Conservation (phyloP, 2,329 filamentous ascomycete genomes). For the Colletotrichum incanum region DNA sequence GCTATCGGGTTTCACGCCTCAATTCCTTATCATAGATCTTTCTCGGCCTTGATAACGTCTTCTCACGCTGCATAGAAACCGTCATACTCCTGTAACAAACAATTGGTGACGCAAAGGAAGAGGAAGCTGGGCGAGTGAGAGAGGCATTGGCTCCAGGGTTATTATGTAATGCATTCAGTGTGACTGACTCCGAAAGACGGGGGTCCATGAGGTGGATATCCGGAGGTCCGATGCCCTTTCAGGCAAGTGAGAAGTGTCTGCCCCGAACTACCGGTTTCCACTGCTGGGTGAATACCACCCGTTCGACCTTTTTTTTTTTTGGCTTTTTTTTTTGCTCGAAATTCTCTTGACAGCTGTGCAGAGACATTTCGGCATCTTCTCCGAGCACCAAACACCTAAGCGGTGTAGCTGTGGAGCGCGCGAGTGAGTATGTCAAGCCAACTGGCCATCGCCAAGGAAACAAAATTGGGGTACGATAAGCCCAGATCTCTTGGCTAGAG, state of each 20-base stretch:
- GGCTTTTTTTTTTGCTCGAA: neutral
- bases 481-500: conserved; percentile 33
- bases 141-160: neutral
- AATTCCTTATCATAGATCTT: neutral
- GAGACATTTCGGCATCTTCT: neutral
- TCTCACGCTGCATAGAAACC: neutral
- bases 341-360: no score
- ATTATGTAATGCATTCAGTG: conserved; percentile 19
- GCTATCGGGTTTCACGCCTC: neutral
- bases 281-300: neutral
- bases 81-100: neutral
- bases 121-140: conserved; percentile 9
- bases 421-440: neutral
- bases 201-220: conserved; percentile 22
- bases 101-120: neutral
- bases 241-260: conserved; percentile 12
- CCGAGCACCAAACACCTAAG: neutral
- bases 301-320: no score
- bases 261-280: neutral
- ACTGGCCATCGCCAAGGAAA: conserved; percentile 22
- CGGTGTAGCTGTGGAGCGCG: conserved; percentile 19
- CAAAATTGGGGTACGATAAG: neutral
- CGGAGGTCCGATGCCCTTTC: conserved; percentile 17
- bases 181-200: neutral
- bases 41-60: neutral